These are phyloP conservation scores for Scheffersomyces amazonensis DNA, from an alignment of 805 yeast species.

Conservation along the genomic window DNA sequence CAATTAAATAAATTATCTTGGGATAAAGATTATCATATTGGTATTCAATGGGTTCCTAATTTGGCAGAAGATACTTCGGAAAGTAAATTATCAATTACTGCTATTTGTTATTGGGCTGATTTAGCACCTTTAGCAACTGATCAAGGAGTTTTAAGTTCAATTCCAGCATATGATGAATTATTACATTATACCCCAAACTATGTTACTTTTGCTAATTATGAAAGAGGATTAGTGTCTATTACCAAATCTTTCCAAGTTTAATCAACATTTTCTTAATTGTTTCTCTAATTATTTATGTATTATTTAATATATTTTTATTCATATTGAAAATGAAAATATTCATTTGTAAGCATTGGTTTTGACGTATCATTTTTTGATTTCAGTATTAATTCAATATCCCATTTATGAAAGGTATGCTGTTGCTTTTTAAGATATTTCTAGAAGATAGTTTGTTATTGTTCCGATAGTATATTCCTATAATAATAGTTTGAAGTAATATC, in stretches of 20 bases:
- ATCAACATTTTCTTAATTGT: neutral
- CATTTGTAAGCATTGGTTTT: too few relatives aligned
- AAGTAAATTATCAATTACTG: constrained; percentile 49
- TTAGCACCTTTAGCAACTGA: constrained; percentile 45
- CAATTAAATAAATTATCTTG: constrained; percentile 66
- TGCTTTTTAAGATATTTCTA: too few relatives aligned
- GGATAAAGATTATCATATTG: constrained; percentile 56
- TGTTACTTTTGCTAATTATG: constrained; percentile 62
- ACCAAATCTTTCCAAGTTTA: constrained; percentile 43
- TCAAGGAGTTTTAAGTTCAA: constrained; percentile 21
- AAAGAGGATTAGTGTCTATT: constrained; percentile 67
- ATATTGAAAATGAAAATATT: neutral
- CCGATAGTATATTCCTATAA: too few relatives aligned
- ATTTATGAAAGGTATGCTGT: too few relatives aligned
- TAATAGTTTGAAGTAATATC: too few relatives aligned
- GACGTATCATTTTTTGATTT: too few relatives aligned
- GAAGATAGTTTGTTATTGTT: too few relatives aligned
- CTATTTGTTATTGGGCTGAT: constrained; percentile 81
- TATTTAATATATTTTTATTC: neutral
- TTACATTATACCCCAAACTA: constrained; percentile 63
- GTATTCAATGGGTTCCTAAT: constrained; percentile 75
- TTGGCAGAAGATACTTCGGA: constrained; percentile 30
- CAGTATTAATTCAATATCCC: too few relatives aligned
- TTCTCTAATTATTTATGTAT: neutral
- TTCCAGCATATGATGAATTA: constrained; percentile 75